Evolutionary conservation across 495 filamentous ascomycete genomes (phyloP).

Genomic region (Xylaria castorea): DNA sequence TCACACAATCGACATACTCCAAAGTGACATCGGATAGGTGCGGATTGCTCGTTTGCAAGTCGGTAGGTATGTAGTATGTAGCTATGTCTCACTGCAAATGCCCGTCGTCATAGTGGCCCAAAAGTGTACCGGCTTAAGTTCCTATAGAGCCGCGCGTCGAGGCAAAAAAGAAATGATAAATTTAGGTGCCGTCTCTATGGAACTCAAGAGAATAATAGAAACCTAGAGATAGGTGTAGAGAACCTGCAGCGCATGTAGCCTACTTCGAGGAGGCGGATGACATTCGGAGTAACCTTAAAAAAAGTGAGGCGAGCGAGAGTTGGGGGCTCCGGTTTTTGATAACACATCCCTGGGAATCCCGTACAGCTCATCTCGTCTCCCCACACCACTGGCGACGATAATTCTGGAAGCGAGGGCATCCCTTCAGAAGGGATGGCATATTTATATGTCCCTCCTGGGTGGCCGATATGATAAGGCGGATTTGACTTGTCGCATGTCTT

Average conservation of each 20-base stretch:
- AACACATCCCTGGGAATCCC: constrained; percentile 1
- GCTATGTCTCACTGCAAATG: constrained; percentile 3
- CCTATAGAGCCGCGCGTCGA: constrained; percentile 4
- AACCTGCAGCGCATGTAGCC: constrained; percentile 8
- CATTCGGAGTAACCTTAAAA: neutral
- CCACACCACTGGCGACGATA: neutral
- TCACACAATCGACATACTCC: neutral
- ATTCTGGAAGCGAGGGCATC: constrained; percentile 4
- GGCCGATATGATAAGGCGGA: neutral
- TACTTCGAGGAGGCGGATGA: neutral
- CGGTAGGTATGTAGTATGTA: neutral
- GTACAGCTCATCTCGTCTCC: neutral
- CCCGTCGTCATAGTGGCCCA: neutral
- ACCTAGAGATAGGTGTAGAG: neutral
- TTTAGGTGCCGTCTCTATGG: constrained; percentile 4
- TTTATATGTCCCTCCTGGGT: constrained; percentile 4
- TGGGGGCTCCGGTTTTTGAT: constrained; percentile 6
- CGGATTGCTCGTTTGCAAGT: neutral
- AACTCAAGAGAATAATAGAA: neutral
- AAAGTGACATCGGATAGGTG: constrained; percentile 3
- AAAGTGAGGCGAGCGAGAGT: constrained; percentile 24
- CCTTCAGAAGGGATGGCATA: neutral
- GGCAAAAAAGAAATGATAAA: neutral
- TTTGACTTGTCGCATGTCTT: neutral
- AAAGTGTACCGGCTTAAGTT: no score